Percentiles rank a stretch among this genome's conserved stretches.
phyloP scores from a whole-genome alignment of 2,329 filamentous ascomycete species.

The Fusarium luffae region DNA sequence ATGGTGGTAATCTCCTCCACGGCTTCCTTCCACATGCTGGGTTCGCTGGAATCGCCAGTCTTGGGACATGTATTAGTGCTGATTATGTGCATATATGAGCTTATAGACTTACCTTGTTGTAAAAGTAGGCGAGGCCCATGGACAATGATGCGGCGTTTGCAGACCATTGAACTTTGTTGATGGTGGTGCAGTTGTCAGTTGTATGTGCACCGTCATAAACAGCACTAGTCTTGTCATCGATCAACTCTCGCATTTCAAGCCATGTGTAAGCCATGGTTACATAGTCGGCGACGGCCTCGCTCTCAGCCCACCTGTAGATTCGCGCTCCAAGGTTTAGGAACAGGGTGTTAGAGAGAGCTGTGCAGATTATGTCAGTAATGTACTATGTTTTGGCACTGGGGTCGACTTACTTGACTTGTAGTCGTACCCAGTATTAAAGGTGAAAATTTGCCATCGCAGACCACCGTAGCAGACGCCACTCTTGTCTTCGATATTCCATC shows the following conservation, averaged over 20 bases:
- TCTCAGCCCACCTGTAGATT: slow-evolving; percentile 75
- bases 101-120: slow-evolving; percentile 63
- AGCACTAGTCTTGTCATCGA: slow-evolving; percentile 68
- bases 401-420: slow-evolving; percentile 71
- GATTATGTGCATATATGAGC: slow-evolving; percentile 3
- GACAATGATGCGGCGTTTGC: slow-evolving; percentile 72
- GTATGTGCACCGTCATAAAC: slow-evolving; percentile 72
- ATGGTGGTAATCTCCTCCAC: slow-evolving; percentile 65
- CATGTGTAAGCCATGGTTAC: slow-evolving; percentile 72
- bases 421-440: slow-evolving; percentile 78
- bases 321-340: slow-evolving; percentile 75
- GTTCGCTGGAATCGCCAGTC: slow-evolving; percentile 28
- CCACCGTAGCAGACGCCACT: slow-evolving; percentile 52
- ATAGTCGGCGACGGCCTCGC: slow-evolving; percentile 71
- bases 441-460: slow-evolving; percentile 83
- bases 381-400: accelerated
- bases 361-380: not conserved
- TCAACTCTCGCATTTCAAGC: slow-evolving; percentile 63
- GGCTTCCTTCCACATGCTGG: slow-evolving; percentile 62
- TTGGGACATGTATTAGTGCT: not conserved
- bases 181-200: slow-evolving; percentile 66
- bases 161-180: slow-evolving; percentile 72
- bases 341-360: slow-evolving; percentile 67
- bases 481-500: slow-evolving; percentile 68
- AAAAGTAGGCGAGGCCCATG: slow-evolving; percentile 74